Evolutionary conservation across 2,329 filamentous ascomycete genomes (phyloP), one percentile per base, ranked within the genome.

Genomic region (Alternaria triticina): DNA sequence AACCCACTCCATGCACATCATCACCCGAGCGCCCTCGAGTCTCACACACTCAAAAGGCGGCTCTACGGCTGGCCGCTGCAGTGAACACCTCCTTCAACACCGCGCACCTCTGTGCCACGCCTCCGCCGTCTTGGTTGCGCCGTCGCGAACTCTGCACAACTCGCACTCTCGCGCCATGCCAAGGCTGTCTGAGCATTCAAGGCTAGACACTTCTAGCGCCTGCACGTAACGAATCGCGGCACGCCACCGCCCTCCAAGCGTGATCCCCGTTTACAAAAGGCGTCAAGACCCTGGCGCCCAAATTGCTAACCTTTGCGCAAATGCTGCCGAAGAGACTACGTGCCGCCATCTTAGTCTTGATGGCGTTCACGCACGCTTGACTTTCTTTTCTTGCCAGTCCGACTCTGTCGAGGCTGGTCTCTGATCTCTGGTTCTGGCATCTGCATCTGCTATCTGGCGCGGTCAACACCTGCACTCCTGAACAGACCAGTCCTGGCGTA

Each of bases 131-230:
- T 61, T 65, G 61, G 62, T 50, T 59, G 61, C 54, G 56, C 65
- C 66, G 69, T 62, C 59, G 56, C 66, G 64, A 67, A 61, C 66
- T 70, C 55, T 75, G 73, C 74, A 76, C 74, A 77, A 75, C 68
- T 74, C 65, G 47, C 67, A 63, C 59, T 64, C 66, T 60, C 47
- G 67, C 62, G 63, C 64, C 66, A 59, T 66, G 70, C 67, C 68
- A 73, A 72, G 69, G 55, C 57, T 62, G 66, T 65, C 68, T 67
- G 62, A 65, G 66, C 70, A 68, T 56, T 57, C 66, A 66, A 57
- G 70, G 68, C 72, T 72, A 71, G 69, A 65, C 66, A 65, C 60
- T 58, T 59, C 64, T 72, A 70, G 70, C 62, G 65, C 66, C 28
- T 61, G 61, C 65, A 51, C 44, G 22, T 62, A 64, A 66, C 72